phyloP scores from a whole-genome alignment of 371 early-diverging fungal species.

The Haplosporangium sp. region DNA sequence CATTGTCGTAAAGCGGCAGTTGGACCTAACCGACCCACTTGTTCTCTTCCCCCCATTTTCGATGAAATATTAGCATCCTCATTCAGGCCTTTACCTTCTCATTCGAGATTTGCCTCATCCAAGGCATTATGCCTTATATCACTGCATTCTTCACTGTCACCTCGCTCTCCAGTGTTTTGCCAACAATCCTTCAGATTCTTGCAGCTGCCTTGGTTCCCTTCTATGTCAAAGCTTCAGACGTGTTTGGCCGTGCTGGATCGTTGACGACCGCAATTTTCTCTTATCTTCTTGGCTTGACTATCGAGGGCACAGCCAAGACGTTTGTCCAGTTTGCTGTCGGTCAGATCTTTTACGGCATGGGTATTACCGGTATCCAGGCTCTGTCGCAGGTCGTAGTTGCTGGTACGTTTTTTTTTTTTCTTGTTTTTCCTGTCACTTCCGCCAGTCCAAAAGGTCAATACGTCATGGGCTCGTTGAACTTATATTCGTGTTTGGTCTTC shows the following conservation, averaged over 20 bases:
- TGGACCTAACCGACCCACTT: no score
- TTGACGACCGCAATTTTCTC: conserved; percentile 56
- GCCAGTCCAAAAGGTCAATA: not conserved
- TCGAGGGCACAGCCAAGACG: conserved; percentile 49
- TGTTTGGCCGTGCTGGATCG: conserved; percentile 56
- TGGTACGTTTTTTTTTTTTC: conserved; percentile 24
- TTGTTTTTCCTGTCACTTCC: not conserved
- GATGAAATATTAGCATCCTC: conserved; percentile 12
- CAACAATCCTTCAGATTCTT: conserved; percentile 55
- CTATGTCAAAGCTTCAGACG: conserved; percentile 61
- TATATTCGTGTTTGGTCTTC: not conserved
- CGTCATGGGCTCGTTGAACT: no score
- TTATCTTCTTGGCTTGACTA: conserved; percentile 55
- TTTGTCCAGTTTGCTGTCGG: conserved; percentile 57
- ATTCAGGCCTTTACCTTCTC: conserved; percentile 40
- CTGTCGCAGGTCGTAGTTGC: conserved; percentile 60
- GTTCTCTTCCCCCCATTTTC: no score
- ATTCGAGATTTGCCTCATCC: conserved; percentile 43
- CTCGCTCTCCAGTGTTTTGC: conserved; percentile 47
- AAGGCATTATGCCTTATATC: conserved; percentile 26
- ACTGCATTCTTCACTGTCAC: conserved; percentile 35
- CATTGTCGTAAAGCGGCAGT: no score
- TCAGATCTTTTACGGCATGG: conserved; percentile 58
- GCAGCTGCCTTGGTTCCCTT: conserved; percentile 60
- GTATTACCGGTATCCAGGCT: conserved; percentile 56